These are phyloP conservation scores for Beauveria bassiana DNA, from an alignment of 2,329 filamentous ascomycete genomes.

Conservation along the genomic window DNA sequence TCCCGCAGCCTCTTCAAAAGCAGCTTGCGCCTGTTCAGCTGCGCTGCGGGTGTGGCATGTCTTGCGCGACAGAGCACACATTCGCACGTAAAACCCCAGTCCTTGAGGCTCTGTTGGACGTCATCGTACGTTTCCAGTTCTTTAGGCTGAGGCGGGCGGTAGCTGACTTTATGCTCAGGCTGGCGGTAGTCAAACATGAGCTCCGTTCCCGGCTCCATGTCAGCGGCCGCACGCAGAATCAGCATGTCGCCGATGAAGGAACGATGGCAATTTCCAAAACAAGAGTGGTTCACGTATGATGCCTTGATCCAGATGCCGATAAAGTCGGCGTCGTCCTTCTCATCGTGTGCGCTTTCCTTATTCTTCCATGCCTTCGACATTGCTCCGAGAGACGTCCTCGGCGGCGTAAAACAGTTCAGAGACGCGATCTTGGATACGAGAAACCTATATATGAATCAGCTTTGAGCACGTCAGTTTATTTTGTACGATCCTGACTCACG, in stretches of 20 bases:
- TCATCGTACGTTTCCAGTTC: constrained; percentile 20
- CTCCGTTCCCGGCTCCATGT: constrained; percentile 37
- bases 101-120: constrained; percentile 21
- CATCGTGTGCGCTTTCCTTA: neutral
- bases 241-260: constrained; percentile 48
- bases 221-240: constrained; percentile 37
- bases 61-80: constrained; percentile 31
- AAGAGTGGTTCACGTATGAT: constrained; percentile 47
- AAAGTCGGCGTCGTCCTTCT: constrained; percentile 15
- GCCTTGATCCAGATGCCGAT: constrained; percentile 40
- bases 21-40: constrained; percentile 14
- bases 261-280: constrained; percentile 36
- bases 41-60: constrained; percentile 14
- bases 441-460: neutral
- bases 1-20: neutral
- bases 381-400: neutral
- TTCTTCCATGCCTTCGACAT: neutral
- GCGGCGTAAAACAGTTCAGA: neutral
- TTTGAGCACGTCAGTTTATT: neutral
- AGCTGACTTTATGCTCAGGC: constrained; percentile 19
- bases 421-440: neutral
- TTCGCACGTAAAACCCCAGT: constrained; percentile 35
- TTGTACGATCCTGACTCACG: constrained; percentile 24
- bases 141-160: constrained; percentile 19
- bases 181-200: constrained; percentile 33